Evolutionary conservation across 805 yeast species (phyloP), one percentile per base, ranked within the genome.

Genomic region (Suhomyces xylopsoci): DNA sequence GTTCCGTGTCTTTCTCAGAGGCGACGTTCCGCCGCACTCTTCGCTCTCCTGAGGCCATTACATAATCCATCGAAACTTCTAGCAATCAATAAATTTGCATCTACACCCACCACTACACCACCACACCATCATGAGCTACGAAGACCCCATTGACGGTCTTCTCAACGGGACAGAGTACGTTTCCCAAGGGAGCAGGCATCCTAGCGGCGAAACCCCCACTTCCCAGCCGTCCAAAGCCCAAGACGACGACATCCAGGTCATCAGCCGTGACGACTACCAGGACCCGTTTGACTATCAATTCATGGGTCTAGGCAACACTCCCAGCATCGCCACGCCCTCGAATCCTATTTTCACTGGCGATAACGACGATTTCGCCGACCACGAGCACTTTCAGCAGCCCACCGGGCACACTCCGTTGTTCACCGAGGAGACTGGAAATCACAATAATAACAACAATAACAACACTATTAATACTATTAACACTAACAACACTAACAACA

Each of bases 161-260:
- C 48, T 45, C 20, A 30, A 22, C 26, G 17, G 19, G 12, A n/a
- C 15, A 20, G 41, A 28, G 20, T 24, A 32, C 47, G 25, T 17
- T 12, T 17, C 47, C 38, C 15, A 25, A 14, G 36, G 28, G 47
- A 44, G 47, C 47, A 26, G 47, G 47, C 34, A 44, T 44, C 47
- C 47, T 25, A 24, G 32, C n/a, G 34, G 36, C 9, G 46, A 24
- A 25, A 25, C 22, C 12, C 10, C 32, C 38, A 34, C 43, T 20
- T n/a, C 22, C 22, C 24, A 30, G 26, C 24, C 15, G 24, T 17
- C 28, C 26, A 38, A 26, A 30, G 40, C 17, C 38, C 26, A 47
- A 22, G 58, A 66, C 51, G 55, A 65, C 50, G 64, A 63, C 34
- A 59, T 62, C 45, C 64, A 62, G 47, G 59, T 62, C 14, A 62